Evolutionary conservation across 345 rosid genomes (phyloP).

Genomic region (Bruguiera parviflora): DNA sequence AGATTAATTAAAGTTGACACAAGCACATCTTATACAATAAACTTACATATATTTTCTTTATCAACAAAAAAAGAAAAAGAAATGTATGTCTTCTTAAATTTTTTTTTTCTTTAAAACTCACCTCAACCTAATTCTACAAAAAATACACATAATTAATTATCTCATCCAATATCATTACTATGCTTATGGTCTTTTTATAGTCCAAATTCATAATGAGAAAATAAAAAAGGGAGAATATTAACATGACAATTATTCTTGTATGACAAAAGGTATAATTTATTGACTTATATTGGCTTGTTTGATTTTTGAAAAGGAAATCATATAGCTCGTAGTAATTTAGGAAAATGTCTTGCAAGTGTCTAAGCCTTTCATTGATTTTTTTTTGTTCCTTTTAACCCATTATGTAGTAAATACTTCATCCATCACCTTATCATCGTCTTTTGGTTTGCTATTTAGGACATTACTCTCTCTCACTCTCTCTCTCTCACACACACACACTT

Average conservation of each 20-base stretch:
- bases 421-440: not conserved
- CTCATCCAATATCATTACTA: constrained; percentile 65
- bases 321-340: constrained; percentile 64
- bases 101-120: constrained; percentile 14
- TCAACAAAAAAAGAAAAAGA: not conserved
- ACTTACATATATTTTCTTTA: too few species aligned
- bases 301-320: not conserved
- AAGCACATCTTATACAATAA: too few species aligned
- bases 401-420: not conserved
- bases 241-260: too few species aligned
- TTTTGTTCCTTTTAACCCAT: constrained; percentile 51
- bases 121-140: constrained; percentile 81
- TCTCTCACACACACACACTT: too few species aligned
- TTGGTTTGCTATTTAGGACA: too few species aligned
- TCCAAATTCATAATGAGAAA: too few species aligned
- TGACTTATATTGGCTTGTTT: not conserved
- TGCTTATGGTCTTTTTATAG: constrained; percentile 53
- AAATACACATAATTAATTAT: constrained; percentile 67
- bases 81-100: not conserved
- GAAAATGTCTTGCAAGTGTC: constrained; percentile 54
- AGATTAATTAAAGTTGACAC: too few species aligned
- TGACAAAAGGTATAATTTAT: not conserved
- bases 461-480: too few species aligned
- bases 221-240: not conserved
- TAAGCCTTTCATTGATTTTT: constrained; percentile 58